phyloP scores from a whole-genome alignment of 768 basidiomycete species.

The Tremella yokohamensis region DNA sequence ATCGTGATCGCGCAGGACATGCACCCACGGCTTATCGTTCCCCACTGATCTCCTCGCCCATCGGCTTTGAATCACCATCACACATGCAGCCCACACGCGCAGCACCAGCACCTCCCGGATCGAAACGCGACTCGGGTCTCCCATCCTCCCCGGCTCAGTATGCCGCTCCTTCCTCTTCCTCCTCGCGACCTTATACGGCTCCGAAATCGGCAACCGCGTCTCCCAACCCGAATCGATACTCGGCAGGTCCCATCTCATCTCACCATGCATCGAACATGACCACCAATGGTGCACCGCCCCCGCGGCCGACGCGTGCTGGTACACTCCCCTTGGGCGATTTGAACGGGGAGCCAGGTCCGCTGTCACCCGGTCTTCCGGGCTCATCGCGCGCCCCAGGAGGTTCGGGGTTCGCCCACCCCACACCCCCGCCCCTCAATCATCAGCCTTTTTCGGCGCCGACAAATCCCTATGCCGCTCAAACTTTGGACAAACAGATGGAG shows the following conservation, averaged over 20 bases:
- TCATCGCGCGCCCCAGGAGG: slow-evolving; percentile 5
- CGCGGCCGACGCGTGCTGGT: slow-evolving; percentile 45
- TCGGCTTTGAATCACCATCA: slow-evolving; percentile 25
- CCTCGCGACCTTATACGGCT: slow-evolving; percentile 23
- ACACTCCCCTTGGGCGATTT: slow-evolving; percentile 40
- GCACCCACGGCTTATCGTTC: slow-evolving; percentile 41
- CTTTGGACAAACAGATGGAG: slow-evolving; percentile 35
- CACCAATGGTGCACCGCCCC: slow-evolving; percentile 25
- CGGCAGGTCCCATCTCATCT: slow-evolving; percentile 27
- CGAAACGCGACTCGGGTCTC: slow-evolving; percentile 30
- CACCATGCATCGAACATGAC: neutral
- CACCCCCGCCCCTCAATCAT: slow-evolving; percentile 8
- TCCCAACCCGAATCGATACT: slow-evolving; percentile 49
- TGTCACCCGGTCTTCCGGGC: slow-evolving; percentile 7
- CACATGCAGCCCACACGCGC: slow-evolving; percentile 34
- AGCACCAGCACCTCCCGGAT: slow-evolving; percentile 41
- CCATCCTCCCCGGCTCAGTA: slow-evolving; percentile 8
- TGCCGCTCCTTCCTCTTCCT: slow-evolving; percentile 17
- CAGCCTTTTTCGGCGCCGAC: slow-evolving; percentile 21
- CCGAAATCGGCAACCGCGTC: slow-evolving; percentile 40
- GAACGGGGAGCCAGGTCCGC: slow-evolving; percentile 17
- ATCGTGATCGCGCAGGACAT: neutral
- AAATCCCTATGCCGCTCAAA: slow-evolving; percentile 31
- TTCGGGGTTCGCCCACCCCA: slow-evolving; percentile 5
- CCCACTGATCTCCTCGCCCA: slow-evolving; percentile 26